These are phyloP conservation scores for Leishmania gerbilli DNA, from an alignment of 208 protist species.

Conservation along the genomic window DNA sequence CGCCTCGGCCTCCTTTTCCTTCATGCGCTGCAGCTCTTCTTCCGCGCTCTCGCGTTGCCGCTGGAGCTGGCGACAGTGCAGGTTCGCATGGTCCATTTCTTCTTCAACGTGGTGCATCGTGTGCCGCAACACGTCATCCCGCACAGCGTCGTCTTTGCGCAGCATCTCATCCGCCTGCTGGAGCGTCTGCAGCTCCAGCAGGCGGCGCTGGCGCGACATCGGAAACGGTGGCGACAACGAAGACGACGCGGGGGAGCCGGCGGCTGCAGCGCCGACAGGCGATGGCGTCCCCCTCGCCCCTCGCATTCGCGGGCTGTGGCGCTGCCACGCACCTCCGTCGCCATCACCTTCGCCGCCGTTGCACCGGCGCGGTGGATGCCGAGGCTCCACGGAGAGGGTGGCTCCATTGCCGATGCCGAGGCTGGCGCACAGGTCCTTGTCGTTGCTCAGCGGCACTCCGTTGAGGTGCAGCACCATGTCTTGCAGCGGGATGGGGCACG, in stretches of 20 bases:
- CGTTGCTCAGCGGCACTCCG: constrained; percentile 48
- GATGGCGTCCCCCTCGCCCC: not conserved
- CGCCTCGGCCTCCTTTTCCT: constrained; percentile 33
- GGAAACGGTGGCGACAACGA: constrained; percentile 2
- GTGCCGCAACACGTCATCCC: constrained; percentile 32
- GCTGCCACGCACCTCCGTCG: not conserved
- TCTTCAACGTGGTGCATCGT: constrained; percentile 44
- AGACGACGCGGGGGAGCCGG: not conserved
- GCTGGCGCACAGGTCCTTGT: constrained; percentile 45
- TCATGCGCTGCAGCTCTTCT: constrained; percentile 34
- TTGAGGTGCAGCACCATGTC: constrained; percentile 61
- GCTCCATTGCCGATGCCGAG: constrained; percentile 64
- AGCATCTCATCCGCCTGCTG: constrained; percentile 53
- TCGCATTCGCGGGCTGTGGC: not conserved
- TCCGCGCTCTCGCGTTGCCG: constrained; percentile 38
- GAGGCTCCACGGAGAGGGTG: constrained; percentile 56
- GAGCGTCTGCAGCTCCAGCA: constrained; percentile 71
- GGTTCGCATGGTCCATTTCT: constrained; percentile 33
- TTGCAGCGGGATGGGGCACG: constrained; percentile 44
- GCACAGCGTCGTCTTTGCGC: constrained; percentile 26
- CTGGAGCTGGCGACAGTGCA: constrained; percentile 33
- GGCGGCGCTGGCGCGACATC: constrained; percentile 39
- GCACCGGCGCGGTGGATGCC: not conserved
- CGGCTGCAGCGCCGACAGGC: not conserved
- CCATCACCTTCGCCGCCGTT: not conserved